Evolutionary conservation across 1,284 basidiomycete species (phyloP).

Genomic region (Pholiota adiposa): DNA sequence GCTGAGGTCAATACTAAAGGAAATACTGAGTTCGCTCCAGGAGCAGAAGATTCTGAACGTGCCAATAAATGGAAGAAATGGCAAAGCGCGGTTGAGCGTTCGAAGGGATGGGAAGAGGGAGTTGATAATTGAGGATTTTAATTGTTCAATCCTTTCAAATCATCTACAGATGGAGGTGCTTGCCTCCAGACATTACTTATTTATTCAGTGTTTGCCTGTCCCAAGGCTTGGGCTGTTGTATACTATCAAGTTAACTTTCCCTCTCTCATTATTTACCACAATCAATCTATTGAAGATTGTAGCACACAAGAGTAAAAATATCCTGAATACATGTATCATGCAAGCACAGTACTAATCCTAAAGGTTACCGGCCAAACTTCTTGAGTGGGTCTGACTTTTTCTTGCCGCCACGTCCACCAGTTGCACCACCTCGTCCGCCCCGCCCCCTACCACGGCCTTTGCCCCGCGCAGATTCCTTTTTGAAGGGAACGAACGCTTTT

Average conservation of each 20-base stretch:
- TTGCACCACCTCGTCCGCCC: conserved; percentile 45
- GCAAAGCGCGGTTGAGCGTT: conserved; percentile 85
- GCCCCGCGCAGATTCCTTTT: conserved; percentile 52
- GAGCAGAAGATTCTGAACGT: conserved; percentile 57
- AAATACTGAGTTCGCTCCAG: conserved; percentile 72
- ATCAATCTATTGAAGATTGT: not conserved
- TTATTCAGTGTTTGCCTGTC: not conserved
- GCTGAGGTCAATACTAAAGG: conserved; percentile 88
- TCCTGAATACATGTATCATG: not conserved
- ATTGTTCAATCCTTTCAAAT: not conserved
- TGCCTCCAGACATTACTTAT: not conserved
- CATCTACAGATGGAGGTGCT: not conserved
- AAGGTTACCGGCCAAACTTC: conserved; percentile 60
- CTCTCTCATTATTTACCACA: not conserved
- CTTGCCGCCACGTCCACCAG: conserved; percentile 53
- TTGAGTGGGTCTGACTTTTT: conserved; percentile 79
- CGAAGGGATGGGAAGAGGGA: conserved; percentile 78
- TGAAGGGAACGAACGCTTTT: conserved; percentile 73
- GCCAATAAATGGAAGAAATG: conserved; percentile 75
- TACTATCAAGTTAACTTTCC: not conserved
- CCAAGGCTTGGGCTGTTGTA: not conserved
- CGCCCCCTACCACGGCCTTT: conserved; percentile 60
- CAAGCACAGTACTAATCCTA: no score
- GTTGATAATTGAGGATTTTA: conserved; percentile 34
- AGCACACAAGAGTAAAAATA: not conserved